phyloP scores from a whole-genome alignment of 1,284 basidiomycete genomes.

The Coniferiporia weirii region DNA sequence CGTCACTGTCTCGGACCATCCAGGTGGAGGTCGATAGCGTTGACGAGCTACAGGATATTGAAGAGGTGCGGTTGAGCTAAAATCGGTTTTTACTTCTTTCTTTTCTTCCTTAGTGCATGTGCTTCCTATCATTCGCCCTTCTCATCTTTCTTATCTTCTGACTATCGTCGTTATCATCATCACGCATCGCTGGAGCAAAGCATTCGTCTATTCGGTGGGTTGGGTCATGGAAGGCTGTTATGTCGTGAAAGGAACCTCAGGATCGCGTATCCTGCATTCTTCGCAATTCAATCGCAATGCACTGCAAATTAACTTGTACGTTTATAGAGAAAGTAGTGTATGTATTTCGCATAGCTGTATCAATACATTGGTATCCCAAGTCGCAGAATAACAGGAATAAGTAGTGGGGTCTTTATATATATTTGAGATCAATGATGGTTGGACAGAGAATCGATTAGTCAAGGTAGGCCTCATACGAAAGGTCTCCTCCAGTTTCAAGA shows the following conservation, averaged over 20 bases:
- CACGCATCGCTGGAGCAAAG: not conserved
- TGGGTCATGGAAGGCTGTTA: not conserved
- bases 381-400: not conserved
- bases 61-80: constrained; percentile 4
- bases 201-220: not conserved
- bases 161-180: not conserved
- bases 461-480: not conserved
- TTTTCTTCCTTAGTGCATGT: not conserved
- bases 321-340: not conserved
- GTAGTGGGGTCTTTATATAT: too few species aligned
- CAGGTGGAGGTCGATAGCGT: not conserved
- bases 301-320: not conserved
- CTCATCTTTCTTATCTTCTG: not conserved
- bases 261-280: not conserved
- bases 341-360: constrained; percentile 13
- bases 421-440: too few species aligned
- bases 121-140: not conserved
- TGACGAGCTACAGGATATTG: not conserved
- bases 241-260: not conserved
- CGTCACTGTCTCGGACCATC: not conserved
- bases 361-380: constrained; percentile 1
- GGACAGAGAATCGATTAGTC: not conserved
- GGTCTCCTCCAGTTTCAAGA: not conserved
- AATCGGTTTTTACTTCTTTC: constrained; percentile 1
- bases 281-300: not conserved